Percentiles rank a stretch among this genome's conserved stretches.
Conservation (phyloP, 768 basidiomycete genomes). For the Rhizopogon roseolus region DNA sequence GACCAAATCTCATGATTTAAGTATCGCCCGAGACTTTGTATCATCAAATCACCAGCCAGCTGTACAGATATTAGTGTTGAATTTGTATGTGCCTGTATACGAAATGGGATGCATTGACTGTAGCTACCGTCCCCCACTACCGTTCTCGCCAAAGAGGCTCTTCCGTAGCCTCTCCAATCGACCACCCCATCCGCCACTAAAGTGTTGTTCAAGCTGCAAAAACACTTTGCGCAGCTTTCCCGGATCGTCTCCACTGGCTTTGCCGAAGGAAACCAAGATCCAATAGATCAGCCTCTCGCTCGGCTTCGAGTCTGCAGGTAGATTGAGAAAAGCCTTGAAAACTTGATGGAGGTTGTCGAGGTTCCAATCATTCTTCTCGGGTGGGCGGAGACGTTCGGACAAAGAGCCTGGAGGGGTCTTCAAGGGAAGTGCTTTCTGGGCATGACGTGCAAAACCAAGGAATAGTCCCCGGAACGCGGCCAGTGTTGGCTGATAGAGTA, state of each 20-base stretch:
- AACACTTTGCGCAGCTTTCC: constrained; percentile 52
- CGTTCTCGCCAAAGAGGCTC: constrained; percentile 26
- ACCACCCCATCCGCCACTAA: constrained; percentile 41
- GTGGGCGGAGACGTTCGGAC: constrained; percentile 1
- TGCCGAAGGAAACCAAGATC: constrained; percentile 62
- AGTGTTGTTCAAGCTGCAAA: constrained; percentile 51
- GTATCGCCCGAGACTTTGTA: neutral
- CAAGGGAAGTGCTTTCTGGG: constrained; percentile 19
- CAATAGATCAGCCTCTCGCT: constrained; percentile 53
- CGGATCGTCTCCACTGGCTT: constrained; percentile 49
- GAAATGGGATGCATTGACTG: constrained; percentile 1
- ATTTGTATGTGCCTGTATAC: constrained; percentile 1
- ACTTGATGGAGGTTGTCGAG: constrained; percentile 49
- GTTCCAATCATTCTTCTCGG: constrained; percentile 40
- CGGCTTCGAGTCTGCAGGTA: constrained; percentile 41
- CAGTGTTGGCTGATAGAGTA: constrained; percentile 38
- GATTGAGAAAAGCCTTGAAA: constrained; percentile 58
- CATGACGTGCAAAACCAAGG: constrained; percentile 68
- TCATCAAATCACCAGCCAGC: constrained; percentile 6
- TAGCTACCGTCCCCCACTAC: neutral
- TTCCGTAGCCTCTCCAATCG: constrained; percentile 39
- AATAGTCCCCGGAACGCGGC: constrained; percentile 69
- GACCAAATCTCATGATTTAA: constrained; percentile 19
- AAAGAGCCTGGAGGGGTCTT: constrained; percentile 10
- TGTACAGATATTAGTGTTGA: constrained; percentile 7